These are phyloP conservation scores for Protomyces lactucae-debilis DNA, from an alignment of 1,139 yeast genomes.

Conservation along the genomic window DNA sequence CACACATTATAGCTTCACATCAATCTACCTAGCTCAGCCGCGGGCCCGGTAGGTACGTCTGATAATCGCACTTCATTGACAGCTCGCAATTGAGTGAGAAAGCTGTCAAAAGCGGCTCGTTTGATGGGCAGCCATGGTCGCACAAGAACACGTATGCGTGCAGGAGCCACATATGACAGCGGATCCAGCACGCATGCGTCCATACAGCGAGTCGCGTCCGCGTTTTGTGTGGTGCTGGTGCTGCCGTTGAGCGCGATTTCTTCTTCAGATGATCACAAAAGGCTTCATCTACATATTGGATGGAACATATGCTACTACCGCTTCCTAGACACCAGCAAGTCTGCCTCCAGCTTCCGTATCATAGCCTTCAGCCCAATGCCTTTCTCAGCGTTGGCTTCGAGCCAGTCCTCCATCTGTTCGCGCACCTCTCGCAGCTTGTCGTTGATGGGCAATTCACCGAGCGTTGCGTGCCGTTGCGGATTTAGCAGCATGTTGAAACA, in stretches of 20 bases:
- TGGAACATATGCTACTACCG: not conserved
- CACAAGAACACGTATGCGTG: constrained; percentile 20
- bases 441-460: constrained; percentile 43
- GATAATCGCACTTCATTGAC: constrained; percentile 20
- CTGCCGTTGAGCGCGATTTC: too few relatives aligned
- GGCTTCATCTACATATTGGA: too few relatives aligned
- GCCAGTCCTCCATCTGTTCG: constrained; percentile 46
- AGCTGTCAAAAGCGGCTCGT: constrained; percentile 8
- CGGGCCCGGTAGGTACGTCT: constrained; percentile 12
- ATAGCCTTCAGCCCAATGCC: constrained; percentile 29
- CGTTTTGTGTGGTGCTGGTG: not conserved
- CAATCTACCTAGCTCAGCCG: not conserved
- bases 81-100: not conserved
- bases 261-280: too few relatives aligned
- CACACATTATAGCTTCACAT: not conserved
- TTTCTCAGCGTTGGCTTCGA: constrained; percentile 38
- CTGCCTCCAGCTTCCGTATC: constrained; percentile 20
- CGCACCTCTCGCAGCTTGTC: constrained; percentile 44
- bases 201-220: constrained; percentile 39
- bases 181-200: constrained; percentile 34
- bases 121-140: constrained; percentile 17
- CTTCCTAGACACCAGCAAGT: constrained; percentile 2
- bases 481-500: constrained; percentile 64
- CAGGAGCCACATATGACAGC: constrained; percentile 27
- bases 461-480: constrained; percentile 42